Base-by-base conservation (phyloP, 805 yeast genomes). In the Candida piceae region DNA sequence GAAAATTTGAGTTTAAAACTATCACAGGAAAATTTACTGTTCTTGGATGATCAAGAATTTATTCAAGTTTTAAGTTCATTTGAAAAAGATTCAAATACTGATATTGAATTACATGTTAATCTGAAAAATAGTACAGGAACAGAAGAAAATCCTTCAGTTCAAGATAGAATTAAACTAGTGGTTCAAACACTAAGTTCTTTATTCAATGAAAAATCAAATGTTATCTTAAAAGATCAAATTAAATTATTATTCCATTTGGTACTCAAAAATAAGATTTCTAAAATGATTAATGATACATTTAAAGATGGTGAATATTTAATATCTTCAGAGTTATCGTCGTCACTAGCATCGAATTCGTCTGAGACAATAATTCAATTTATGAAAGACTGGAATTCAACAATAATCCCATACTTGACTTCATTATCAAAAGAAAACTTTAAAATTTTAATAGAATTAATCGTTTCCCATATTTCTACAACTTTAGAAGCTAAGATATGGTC, bases 401-500 rank as follows among this genome's bases (percentile, higher is more conserved):
- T 85, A 39, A 57, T 68, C 3, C 95, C 96, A 3, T 85, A 80
- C 52, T 67, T 55, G 15, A 48, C 62, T 4, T 52, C 57, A 1
- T 22, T 58, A 41, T 25, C 61, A 12, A 49, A 43, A 11, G 63
- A 66, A 5, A 74, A 78, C 16, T 84, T 70, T 55, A 61, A 60
- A 17, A 59, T 72, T 35, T 58, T 85, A 28, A 60, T 72, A 16
- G 52, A 66, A 4, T 58, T 70, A 4, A 64, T 79, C 4, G 80
- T 84, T 5, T 60, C 70, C 3, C 64, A 72, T 30, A 52, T 85
- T 18, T 77, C 87, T 2, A 63, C 63, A 16, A 48, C 72, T 13
- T 50, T 87, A 4, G 95, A 86, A 51, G 70, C 74, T 43, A 79
- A 79, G 48, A 64, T 90, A 20, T 75, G 90, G 78, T 47, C 68